A percentile compares a stretch with the other conserved stretches of the same genome.
phyloP scores from a whole-genome alignment of 805 yeast species.

The Hanseniaspora hatyaiensis region DNA sequence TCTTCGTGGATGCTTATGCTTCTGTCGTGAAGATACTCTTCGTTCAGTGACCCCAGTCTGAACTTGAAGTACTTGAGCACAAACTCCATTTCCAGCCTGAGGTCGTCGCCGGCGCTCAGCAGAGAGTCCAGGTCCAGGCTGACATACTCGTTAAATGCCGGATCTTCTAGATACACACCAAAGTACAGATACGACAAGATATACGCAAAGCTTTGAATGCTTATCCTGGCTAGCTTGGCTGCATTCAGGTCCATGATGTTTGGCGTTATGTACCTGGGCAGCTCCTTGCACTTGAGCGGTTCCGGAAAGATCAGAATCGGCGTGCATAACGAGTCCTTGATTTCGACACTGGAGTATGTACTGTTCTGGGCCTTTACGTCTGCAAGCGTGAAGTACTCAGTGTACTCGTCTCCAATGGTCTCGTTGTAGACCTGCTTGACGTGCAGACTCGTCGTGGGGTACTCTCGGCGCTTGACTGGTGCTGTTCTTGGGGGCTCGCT shows the following conservation, averaged over 20 bases:
- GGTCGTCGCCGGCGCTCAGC: neutral
- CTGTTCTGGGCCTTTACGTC: neutral
- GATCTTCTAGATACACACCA: conserved; percentile 7
- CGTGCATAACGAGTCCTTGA: neutral
- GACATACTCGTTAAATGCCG: neutral
- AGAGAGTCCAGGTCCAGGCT: neutral
- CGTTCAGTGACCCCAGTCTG: neutral
- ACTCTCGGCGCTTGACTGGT: no score
- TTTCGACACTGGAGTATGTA: neutral
- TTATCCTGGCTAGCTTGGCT: neutral
- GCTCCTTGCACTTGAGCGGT: neutral
- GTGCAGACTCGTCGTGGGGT: neutral
- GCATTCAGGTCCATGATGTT: conserved; percentile 2
- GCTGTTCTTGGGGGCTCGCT: no score
- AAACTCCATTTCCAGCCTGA: neutral
- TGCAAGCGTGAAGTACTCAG: neutral
- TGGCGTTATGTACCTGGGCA: neutral
- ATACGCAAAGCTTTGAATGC: neutral
- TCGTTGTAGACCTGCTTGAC: conserved; percentile 12
- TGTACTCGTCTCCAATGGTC: conserved; percentile 8
- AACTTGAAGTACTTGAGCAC: conserved; percentile 8
- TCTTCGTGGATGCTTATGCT: neutral
- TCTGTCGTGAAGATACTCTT: neutral
- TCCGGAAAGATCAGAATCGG: neutral
- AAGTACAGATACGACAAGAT: conserved; percentile 2